Evolutionary conservation across 116 monocot genomes (phyloP), one percentile per base, ranked within the genome.

Genomic region (Posidonia oceanica): DNA sequence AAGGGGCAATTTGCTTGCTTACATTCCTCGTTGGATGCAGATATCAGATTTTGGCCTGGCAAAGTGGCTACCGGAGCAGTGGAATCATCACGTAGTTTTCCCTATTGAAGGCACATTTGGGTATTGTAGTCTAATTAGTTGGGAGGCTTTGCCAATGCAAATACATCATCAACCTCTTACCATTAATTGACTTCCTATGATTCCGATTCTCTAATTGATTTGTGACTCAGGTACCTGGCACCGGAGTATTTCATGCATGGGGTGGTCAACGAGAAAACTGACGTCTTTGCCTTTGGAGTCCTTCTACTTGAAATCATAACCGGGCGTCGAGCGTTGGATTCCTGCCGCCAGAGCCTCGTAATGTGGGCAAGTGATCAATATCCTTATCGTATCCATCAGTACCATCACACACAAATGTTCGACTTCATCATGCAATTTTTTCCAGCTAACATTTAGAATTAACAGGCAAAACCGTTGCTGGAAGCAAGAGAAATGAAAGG

Each of bases 181-280:
- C 59, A 4, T 61, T 21, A 18, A 12, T 48, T n/a, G n/a, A n/a
- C n/a, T n/a, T n/a, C n/a, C n/a, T n/a, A n/a, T n/a, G n/a, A n/a
- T n/a, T n/a, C n/a, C n/a, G n/a, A n/a, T n/a, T n/a, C n/a, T n/a
- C n/a, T 21, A 18, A 12, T 48, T 13, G 67, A 22, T 54, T 11
- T 52, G 15, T 22, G 10, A 4, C 37, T 10, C 52, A 74, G 75
- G 48, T 80, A 72, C 56, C 58, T 81, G 70, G 76, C 81, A 36
- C 81, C 81, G 6, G 81, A 81, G 57, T 81, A 81, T 36, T 81
- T 77, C 73, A 81, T 82, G 82, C 82, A 78, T 15, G 77, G 77
- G 4, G 60, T 82, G 13, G 74, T 74, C 6, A 78, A 71, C 41
- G 82, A 82, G 77, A 82, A 82, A 38, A 77, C 82, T 2, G 82